These are phyloP conservation scores for Kalanchoe fedtschenkoi DNA, from an alignment of 164 flowering plant genomes.

Conservation along the genomic window DNA sequence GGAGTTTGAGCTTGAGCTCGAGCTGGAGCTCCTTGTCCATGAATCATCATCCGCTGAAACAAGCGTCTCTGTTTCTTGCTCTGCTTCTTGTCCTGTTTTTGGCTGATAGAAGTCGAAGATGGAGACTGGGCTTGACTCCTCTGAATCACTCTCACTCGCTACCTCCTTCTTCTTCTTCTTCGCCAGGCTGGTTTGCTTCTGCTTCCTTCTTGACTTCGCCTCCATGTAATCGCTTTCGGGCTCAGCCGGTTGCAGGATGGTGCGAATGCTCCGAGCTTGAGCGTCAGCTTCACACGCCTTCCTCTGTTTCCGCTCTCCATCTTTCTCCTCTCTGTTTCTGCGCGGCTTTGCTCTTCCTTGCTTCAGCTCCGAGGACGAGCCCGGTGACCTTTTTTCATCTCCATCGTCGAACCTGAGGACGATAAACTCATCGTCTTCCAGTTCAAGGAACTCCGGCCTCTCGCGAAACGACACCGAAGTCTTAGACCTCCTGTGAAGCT, in stretches of 20 bases:
- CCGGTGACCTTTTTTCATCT: constrained; percentile 11
- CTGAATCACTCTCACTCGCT: constrained; percentile 34
- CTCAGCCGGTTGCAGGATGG: constrained; percentile 11
- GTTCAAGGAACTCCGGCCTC: constrained; percentile 21
- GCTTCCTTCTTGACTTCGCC: constrained; percentile 12
- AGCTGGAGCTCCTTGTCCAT: constrained; percentile 15
- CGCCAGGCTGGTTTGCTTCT: constrained; percentile 10
- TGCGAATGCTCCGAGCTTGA: too few relatives aligned
- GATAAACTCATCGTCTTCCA: constrained; percentile 36
- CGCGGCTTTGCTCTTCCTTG: constrained; percentile 14
- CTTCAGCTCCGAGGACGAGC: constrained; percentile 14
- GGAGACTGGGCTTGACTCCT: constrained; percentile 75
- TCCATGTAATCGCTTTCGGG: constrained; percentile 7
- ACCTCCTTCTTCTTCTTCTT: constrained; percentile 14
- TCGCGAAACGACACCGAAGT: constrained; percentile 25
- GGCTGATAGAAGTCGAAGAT: constrained; percentile 49
- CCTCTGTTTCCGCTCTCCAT: too few relatives aligned
- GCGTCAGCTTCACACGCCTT: too few relatives aligned
- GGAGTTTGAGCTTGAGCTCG: constrained; percentile 31
- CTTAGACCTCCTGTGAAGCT: constrained; percentile 17
- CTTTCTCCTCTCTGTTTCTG: constrained; percentile 5
- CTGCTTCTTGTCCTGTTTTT: too few relatives aligned
- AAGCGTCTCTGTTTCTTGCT: constrained; percentile 18
- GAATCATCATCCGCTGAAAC: constrained; percentile 18
- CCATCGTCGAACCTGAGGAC: constrained; percentile 49